phyloP scores from a whole-genome alignment of 2,329 filamentous ascomycete genomes.

The Intubia oerlemansii region DNA sequence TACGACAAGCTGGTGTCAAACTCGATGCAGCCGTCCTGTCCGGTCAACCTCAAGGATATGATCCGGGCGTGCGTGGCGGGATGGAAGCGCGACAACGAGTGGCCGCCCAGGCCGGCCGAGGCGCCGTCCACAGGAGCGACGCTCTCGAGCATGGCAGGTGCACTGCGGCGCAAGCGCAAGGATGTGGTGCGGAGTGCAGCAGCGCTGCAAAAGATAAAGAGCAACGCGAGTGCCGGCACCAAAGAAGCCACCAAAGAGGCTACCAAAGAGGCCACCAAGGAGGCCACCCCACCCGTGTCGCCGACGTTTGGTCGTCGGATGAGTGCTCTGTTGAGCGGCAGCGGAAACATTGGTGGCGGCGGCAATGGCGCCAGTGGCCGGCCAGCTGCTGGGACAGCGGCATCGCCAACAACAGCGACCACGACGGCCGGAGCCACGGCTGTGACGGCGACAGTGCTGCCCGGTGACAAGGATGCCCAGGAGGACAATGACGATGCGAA shows the following conservation, averaged over 20 bases:
- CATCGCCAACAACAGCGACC: too few species aligned
- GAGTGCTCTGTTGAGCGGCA: constrained; percentile 5
- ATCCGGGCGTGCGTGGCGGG: constrained; percentile 63
- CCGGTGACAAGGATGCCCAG: constrained; percentile 2
- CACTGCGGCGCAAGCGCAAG: constrained; percentile 1
- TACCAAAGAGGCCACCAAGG: too few species aligned
- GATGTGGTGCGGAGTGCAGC: constrained; percentile 2
- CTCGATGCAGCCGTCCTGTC: constrained; percentile 61
- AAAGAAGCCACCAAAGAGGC: too few species aligned
- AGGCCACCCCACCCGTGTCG: too few species aligned
- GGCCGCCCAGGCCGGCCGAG: constrained; percentile 43
- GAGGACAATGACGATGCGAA: constrained; percentile 3
- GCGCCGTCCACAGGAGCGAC: not conserved
- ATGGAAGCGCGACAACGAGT: constrained; percentile 86
- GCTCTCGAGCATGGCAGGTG: too few species aligned
- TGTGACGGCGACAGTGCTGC: not conserved
- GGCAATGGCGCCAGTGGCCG: too few species aligned
- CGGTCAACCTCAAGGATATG: constrained; percentile 71
- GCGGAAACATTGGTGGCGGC: too few species aligned
- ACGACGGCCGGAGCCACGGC: too few species aligned
- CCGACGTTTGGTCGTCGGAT: constrained; percentile 6
- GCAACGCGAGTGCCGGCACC: too few species aligned
- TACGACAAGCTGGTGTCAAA: constrained; percentile 79
- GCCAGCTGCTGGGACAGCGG: too few species aligned
- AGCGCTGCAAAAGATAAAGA: constrained; percentile 1